Evolutionary conservation across 2,329 filamentous ascomycete species (phyloP).

Genomic region (Colletotrichum tropicicola): DNA sequence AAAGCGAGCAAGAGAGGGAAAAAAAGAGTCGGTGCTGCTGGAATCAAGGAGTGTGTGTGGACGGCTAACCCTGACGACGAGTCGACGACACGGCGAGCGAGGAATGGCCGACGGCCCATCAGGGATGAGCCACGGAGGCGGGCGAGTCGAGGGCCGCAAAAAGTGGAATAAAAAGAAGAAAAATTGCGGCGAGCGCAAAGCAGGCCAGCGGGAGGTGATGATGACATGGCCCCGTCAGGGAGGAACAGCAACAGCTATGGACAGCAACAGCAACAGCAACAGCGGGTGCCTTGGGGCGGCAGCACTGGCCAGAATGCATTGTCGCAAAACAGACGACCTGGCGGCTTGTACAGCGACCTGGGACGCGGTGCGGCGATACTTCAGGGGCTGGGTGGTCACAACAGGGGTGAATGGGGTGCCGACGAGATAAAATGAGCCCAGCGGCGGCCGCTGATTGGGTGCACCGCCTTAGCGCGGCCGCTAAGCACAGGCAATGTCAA

Average conservation of each 20-base stretch:
- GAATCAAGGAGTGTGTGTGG: slow-evolving; percentile 1
- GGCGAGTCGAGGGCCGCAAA: neutral
- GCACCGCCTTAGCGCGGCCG: slow-evolving; percentile 41
- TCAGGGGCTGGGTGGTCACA: slow-evolving; percentile 46
- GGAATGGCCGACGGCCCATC: slow-evolving; percentile 6
- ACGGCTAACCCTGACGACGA: slow-evolving; percentile 10
- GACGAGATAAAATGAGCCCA: slow-evolving; percentile 50
- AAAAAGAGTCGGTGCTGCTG: neutral
- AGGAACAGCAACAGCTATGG: neutral
- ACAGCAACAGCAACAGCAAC: neutral
- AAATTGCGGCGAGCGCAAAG: neutral
- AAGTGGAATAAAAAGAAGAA: neutral
- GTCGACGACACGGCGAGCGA: slow-evolving; percentile 11
- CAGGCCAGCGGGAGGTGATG: slow-evolving; percentile 20
- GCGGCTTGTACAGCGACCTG: slow-evolving; percentile 18
- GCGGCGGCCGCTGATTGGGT: slow-evolving; percentile 48
- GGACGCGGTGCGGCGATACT: slow-evolving; percentile 37
- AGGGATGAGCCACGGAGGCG: slow-evolving; percentile 19
- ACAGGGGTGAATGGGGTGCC: slow-evolving; percentile 42
- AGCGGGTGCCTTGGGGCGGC: neutral
- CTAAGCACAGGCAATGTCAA: slow-evolving; percentile 49
- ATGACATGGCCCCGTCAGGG: slow-evolving; percentile 26
- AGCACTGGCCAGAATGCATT: slow-evolving; percentile 23
- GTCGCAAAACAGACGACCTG: slow-evolving; percentile 6
- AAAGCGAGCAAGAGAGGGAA: neutral